Evolutionary conservation across 495 filamentous ascomycete species (phyloP).

Genomic region (Amphirosellinia nigrospora): DNA sequence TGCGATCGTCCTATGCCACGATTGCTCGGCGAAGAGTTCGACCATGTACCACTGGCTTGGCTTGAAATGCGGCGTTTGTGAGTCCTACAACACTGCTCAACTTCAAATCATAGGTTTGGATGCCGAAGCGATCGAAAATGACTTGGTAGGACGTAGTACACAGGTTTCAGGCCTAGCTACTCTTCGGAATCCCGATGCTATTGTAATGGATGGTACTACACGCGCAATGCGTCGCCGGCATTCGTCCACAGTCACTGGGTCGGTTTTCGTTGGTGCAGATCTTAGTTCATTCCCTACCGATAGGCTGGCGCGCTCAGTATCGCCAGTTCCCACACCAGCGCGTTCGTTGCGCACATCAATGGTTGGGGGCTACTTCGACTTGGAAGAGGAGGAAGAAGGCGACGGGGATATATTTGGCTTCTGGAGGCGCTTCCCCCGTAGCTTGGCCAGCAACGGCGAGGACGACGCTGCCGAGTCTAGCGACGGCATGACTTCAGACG

Average conservation of each 20-base stretch:
- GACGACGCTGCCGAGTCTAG: constrained; percentile 35
- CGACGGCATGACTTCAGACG: constrained; percentile 47
- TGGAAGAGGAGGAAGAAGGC: constrained; percentile 49
- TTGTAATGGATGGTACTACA: constrained; percentile 20
- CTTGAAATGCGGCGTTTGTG: constrained; percentile 83
- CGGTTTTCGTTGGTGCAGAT: constrained; percentile 33
- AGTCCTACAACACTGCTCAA: constrained; percentile 84
- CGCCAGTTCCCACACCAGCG: constrained; percentile 36
- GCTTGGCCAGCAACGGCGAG: constrained; percentile 34
- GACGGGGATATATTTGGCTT: constrained; percentile 67
- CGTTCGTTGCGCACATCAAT: constrained; percentile 29
- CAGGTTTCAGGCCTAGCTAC: constrained; percentile 31
- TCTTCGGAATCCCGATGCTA: constrained; percentile 18
- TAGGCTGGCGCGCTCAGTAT: constrained; percentile 46
- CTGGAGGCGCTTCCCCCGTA: constrained; percentile 60
- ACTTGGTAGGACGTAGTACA: constrained; percentile 35
- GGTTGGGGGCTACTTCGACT: constrained; percentile 24
- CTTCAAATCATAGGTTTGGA: constrained; percentile 57
- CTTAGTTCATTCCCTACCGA: constrained; percentile 42
- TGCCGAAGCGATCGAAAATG: constrained; percentile 42
- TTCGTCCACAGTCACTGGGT: constrained; percentile 40
- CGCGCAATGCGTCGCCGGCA: constrained; percentile 41
- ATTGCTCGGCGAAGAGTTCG: constrained; percentile 84
- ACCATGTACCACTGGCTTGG: constrained; percentile 95
- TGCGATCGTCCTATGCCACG: constrained; percentile 88